These are phyloP conservation scores for Dioscorea alata DNA, from an alignment of 106 monocot species.

Conservation along the genomic window DNA sequence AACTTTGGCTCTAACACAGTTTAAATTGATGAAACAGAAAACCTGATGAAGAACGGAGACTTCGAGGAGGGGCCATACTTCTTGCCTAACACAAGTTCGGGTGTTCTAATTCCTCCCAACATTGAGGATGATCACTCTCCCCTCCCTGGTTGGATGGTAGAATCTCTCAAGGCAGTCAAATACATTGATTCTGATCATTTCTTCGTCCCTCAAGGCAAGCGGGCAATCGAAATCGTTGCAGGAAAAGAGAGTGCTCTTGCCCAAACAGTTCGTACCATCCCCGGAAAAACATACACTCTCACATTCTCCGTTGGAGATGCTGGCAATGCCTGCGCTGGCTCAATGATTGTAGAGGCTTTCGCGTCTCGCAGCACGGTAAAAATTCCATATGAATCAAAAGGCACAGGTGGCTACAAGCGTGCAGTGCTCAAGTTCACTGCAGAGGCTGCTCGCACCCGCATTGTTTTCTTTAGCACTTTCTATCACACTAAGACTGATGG, in stretches of 20 bases:
- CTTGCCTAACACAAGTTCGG: conserved; percentile 37
- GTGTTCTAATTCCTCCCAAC: conserved; percentile 51
- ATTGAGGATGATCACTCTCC: conserved; percentile 65
- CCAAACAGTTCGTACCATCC: conserved; percentile 39
- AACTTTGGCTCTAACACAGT: not conserved
- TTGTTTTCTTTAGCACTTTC: conserved; percentile 55
- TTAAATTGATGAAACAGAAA: conserved; percentile 18
- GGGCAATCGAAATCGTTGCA: conserved; percentile 60
- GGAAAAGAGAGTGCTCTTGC: conserved; percentile 47
- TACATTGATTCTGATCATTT: conserved; percentile 53
- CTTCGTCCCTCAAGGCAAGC: conserved; percentile 36
- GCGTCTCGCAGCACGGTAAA: conserved; percentile 25
- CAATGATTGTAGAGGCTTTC: conserved; percentile 55
- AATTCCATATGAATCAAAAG: conserved; percentile 54
- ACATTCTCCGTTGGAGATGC: conserved; percentile 58
- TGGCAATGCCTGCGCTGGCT: conserved; percentile 38
- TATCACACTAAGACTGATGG: conserved; percentile 47
- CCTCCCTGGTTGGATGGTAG: conserved; percentile 50
- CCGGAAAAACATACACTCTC: conserved; percentile 31
- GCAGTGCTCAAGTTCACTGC: conserved; percentile 45
- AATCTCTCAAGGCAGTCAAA: conserved; percentile 58
- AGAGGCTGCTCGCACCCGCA: conserved; percentile 17
- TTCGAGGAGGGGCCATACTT: conserved; percentile 63
- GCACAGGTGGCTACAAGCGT: conserved; percentile 47
- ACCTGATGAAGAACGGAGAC: conserved; percentile 45